Percentiles rank a stretch among this genome's conserved stretches.
phyloP scores from a whole-genome alignment of 805 yeast species.

The Metschnikowia aberdeeniae region DNA sequence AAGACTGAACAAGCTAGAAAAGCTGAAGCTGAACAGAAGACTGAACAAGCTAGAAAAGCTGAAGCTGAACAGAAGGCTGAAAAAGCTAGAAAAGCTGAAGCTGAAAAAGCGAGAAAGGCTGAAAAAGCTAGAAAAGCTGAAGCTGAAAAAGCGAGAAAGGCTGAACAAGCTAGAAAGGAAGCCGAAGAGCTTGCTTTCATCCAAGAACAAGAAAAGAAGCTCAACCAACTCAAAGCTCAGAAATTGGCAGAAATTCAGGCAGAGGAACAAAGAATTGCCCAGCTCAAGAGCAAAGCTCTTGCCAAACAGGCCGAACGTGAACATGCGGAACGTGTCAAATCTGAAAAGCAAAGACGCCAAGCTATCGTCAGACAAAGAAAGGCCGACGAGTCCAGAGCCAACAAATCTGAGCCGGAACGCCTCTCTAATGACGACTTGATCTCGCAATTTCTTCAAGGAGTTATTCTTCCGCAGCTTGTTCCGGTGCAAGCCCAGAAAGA shows the following conservation, averaged over 20 bases:
- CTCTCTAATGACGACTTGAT: slow-evolving; percentile 1
- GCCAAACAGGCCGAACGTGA: slow-evolving; percentile 3
- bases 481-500: not conserved
- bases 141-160: slow-evolving; percentile 4
- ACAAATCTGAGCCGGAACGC: not conserved
- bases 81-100: not conserved
- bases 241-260: slow-evolving; percentile 7
- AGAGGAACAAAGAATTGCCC: slow-evolving; percentile 7
- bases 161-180: slow-evolving; percentile 6
- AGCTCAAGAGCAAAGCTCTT: slow-evolving; percentile 8
- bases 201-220: slow-evolving; percentile 5
- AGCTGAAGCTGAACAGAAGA: slow-evolving; percentile 5
- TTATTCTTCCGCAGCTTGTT: not conserved
- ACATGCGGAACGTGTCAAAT: slow-evolving; percentile 2
- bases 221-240: slow-evolving; percentile 9
- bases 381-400: slow-evolving; percentile 1
- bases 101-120: slow-evolving; percentile 9
- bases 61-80: too few relatives aligned
- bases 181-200: slow-evolving; percentile 8
- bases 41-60: slow-evolving; percentile 2
- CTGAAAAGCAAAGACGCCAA: slow-evolving; percentile 7
- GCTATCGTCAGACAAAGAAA: slow-evolving; percentile 9
- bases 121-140: slow-evolving; percentile 4
- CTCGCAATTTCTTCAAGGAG: slow-evolving; percentile 3
- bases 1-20: slow-evolving; percentile 4